Conservation (phyloP, 257 asterid genomes). For the Gentiana straminea region DNA sequence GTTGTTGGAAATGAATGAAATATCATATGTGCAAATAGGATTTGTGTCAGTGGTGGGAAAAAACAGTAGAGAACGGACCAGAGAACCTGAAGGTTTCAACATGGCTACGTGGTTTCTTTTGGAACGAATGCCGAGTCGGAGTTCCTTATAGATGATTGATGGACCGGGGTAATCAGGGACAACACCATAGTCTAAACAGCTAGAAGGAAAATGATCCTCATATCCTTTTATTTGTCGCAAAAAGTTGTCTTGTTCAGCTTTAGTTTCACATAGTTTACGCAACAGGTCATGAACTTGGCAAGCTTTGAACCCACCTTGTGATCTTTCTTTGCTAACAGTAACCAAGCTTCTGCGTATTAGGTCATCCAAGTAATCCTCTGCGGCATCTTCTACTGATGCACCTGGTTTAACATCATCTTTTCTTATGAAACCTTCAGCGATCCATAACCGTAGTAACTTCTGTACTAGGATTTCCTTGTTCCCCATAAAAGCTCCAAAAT, state of each 20-base stretch:
- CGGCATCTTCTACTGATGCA: background rate
- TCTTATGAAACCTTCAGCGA: background rate
- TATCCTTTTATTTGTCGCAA: background rate
- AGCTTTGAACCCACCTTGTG: background rate
- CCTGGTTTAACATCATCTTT: background rate
- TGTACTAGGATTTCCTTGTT: background rate
- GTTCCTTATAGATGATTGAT: background rate
- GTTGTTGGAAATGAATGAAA: background rate
- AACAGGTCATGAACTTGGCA: conserved; percentile 2
- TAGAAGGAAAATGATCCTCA: background rate
- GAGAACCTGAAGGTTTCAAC: conserved; percentile 1
- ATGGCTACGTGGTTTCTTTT: conserved; percentile 2
- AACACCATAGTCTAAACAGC: background rate
- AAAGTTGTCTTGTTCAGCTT: background rate
- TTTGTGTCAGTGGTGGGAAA: background rate
- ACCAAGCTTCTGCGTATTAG: conserved; percentile 5
- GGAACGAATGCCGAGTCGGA: background rate
- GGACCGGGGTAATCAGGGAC: background rate
- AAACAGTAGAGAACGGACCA: background rate
- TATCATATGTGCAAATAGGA: background rate
- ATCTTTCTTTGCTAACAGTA: conserved; percentile 1
- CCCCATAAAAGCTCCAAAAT: conserved; percentile 6
- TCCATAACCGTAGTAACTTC: conserved; percentile 1
- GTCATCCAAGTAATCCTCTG: background rate
- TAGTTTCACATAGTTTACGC: background rate